Evolutionary conservation across 1,284 basidiomycete genomes (phyloP), one percentile per base, ranked within the genome.

Genomic region (Malassezia brasiliensis): DNA sequence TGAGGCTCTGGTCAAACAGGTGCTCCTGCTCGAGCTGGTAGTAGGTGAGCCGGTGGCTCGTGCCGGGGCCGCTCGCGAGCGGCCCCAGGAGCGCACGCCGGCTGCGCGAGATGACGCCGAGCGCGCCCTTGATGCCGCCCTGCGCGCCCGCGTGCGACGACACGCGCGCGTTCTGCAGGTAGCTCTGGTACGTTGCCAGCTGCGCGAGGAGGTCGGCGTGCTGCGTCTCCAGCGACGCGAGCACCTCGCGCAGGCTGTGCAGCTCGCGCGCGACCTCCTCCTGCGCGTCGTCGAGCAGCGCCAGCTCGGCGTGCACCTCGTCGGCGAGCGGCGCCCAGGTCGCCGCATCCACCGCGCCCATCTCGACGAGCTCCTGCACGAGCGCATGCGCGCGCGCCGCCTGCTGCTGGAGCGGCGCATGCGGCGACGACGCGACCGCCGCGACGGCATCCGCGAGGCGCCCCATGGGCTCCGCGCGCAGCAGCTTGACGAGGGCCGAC

Each of bases 111-210:
- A 96, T 86, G 34, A 99, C 93, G 37, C 94, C 93, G 4, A 98
- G 90, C 37, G 85, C 90, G 14, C 84, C 88, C 32, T 83, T 82
- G 41, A 81, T 6, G 28, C 22, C 15, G 37, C 37, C 22, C 7
- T 20, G 20, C 76, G 88, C 88, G 61, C 88, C 88, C 77, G 90
- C 90, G 51, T 83, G 80, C 50, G 87, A 83, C n/a, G 25, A 22
- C 19, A 48, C 20, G 31, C 94, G 83, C 25, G 96, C 93, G 74
- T 99, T 99, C 79, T 93, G 89, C 17, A 99, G 81, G 76, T 99
- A 99, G 35, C 90, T 90, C 80, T 98, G 98, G 82, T 99, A 98
- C 78, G 96, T 91, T 77, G 98, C 94, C 61, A 99, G 82, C 77
- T 99, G 94, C 25, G 84, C 84, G 41, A 91, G 82, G 75, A 99